Percentiles rank a stretch among this genome's conserved stretches.
Evolutionary conservation across 2,329 filamentous ascomycete species (phyloP).

Genomic region (Ascocoryne sarcoides): DNA sequence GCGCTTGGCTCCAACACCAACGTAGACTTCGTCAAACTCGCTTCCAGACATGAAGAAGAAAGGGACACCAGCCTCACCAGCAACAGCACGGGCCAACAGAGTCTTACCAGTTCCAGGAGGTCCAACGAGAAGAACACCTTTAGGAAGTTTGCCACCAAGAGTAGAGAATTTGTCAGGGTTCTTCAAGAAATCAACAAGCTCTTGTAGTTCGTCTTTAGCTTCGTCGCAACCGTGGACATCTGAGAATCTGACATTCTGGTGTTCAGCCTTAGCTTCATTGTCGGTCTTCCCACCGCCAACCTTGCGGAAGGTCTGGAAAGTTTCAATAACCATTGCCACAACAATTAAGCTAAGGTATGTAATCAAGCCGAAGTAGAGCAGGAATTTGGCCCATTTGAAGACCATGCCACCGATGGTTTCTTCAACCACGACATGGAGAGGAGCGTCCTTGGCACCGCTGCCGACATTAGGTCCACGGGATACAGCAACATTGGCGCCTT

Average conservation of each 20-base stretch:
- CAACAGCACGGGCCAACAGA: constrained; percentile 86
- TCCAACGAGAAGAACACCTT: constrained; percentile 89
- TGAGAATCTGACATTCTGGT: constrained; percentile 81
- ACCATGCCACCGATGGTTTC: constrained; percentile 71
- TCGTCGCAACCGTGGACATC: constrained; percentile 98
- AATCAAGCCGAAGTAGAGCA: constrained; percentile 68
- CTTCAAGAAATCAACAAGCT: constrained; percentile 91
- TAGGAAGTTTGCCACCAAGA: constrained; percentile 91
- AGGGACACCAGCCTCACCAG: constrained; percentile 91
- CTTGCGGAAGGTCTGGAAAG: constrained; percentile 69
- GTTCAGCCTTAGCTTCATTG: constrained; percentile 84
- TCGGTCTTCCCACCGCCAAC: constrained; percentile 55
- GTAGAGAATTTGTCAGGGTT: constrained; percentile 90
- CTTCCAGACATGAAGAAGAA: constrained; percentile 99
- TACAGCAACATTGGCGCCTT: constrained; percentile 54
- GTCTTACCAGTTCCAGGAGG: constrained; percentile 98
- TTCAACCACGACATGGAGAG: constrained; percentile 93
- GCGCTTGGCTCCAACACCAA: constrained; percentile 92
- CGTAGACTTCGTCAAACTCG: constrained; percentile 97
- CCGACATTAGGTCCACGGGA: constrained; percentile 39
- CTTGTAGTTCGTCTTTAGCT: constrained; percentile 94
- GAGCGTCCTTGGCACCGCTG: constrained; percentile 68
- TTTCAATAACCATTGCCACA: constrained; percentile 76
- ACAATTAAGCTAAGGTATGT: constrained; percentile 72
- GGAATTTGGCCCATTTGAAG: constrained; percentile 88